Evolutionary conservation across 331 rosid species (phyloP).

Genomic region (Pyracantha coccinea): DNA sequence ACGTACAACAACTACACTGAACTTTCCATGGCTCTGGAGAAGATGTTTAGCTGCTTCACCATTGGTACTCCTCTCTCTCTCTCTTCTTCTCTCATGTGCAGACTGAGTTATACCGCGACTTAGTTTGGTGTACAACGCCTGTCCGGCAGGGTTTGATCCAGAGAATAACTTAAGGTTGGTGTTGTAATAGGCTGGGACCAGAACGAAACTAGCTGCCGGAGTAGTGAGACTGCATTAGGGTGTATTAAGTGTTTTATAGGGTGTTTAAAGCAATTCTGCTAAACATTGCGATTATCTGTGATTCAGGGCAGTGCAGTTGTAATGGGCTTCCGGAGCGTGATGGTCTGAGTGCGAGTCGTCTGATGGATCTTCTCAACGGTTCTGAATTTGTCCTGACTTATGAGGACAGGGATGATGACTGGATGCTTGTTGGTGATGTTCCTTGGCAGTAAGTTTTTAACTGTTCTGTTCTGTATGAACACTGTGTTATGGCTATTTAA

Average conservation of each 20-base stretch:
- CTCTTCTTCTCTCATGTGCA: neutral
- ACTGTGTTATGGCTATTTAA: neutral
- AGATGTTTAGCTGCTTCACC: constrained; percentile 93
- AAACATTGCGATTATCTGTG: constrained; percentile 12
- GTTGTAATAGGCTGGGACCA: neutral
- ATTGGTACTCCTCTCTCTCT: constrained; percentile 39
- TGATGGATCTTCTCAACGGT: constrained; percentile 78
- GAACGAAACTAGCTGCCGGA: too few relatives aligned
- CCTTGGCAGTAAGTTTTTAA: constrained; percentile 80
- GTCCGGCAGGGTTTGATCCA: neutral
- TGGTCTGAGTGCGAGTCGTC: constrained; percentile 66
- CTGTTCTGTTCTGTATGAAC: neutral
- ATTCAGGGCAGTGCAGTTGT: constrained; percentile 69
- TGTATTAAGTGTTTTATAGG: neutral
- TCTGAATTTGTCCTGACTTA: constrained; percentile 86
- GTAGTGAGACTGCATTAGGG: too few relatives aligned
- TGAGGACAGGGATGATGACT: constrained; percentile 93
- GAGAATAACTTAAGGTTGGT: neutral
- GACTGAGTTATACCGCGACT: neutral
- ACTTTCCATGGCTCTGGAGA: constrained; percentile 82
- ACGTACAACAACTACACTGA: constrained; percentile 58
- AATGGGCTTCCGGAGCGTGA: constrained; percentile 56
- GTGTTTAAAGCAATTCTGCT: neutral
- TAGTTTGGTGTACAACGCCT: neutral
- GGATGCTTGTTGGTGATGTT: constrained; percentile 99